Evolutionary conservation across 768 basidiomycete genomes (phyloP), one percentile per base, ranked within the genome.

Genomic region (Termitomyces sp.): DNA sequence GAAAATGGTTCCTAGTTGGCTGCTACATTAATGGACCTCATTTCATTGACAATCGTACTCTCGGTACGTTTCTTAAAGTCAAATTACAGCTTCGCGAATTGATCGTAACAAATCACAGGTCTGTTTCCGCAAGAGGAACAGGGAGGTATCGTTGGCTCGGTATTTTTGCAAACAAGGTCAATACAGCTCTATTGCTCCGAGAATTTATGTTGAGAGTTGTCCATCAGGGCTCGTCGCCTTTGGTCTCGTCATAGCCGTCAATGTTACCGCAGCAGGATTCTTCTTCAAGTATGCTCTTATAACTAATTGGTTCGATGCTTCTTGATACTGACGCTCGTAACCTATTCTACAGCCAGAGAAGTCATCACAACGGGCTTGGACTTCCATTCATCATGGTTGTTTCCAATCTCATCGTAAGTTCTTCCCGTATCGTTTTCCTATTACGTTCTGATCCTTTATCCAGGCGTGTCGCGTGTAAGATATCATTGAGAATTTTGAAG

Each of bases 91-190:
- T 28, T 37, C 5, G 4, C 26, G 16, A 26, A 39, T 33, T 24
- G 9, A 48, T n/a, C n/a, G n/a, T n/a, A n/a, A n/a, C n/a, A n/a
- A n/a, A 34, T 56, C 10, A n/a, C 51, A 72, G 72, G 65, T 70
- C 56, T 74, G 70, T 57, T 36, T 65, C 22, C 69, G 65, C 31
- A 68, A 55, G 28, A 69, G 50, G 18, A 69, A 63, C 47, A 60
- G 62, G 39, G 67, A 72, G 34, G 61, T 73, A 24, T 70, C 73
- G 9, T 57, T 75, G 7, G 75, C 66, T 2, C 64, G 66, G 20
- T 73, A 73, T 56, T 75, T 77, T 52, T 64, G 75, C 10, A 65
- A 60, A 28, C 76, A 77, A 69, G 76, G 76, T 71, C 34, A 13
- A 59, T 48, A 16, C n/a, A 29, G 9, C 10, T 31, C 13, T 28